These are phyloP conservation scores for Albizia julibrissin DNA, from an alignment of 306 rosid genomes.

Conservation along the genomic window DNA sequence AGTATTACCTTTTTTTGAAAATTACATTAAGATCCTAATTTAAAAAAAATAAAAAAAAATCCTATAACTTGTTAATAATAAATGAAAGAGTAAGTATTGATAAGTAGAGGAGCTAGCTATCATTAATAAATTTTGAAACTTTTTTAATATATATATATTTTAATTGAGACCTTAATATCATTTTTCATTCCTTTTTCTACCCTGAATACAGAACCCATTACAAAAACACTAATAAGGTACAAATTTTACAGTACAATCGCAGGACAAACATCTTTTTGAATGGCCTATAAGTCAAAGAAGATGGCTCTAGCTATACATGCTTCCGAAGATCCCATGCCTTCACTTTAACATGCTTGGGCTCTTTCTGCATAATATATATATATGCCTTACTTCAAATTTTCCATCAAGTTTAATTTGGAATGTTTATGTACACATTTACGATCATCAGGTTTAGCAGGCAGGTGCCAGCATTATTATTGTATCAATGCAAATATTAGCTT, in stretches of 20 bases:
- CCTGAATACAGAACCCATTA: not conserved
- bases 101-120: too few species aligned
- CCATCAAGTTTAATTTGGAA: not conserved
- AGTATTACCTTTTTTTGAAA: not conserved
- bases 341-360: not conserved
- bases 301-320: not conserved
- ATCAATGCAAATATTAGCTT: not conserved
- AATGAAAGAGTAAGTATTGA: too few species aligned
- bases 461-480: not conserved
- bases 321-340: not conserved
- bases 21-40: too few species aligned
- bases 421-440: not conserved
- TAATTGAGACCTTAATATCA: too few species aligned
- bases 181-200: not conserved
- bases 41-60: too few species aligned
- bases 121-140: too few species aligned
- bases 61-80: too few species aligned
- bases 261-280: not conserved
- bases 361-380: not conserved
- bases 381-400: not conserved
- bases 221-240: not conserved
- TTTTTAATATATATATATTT: too few species aligned
- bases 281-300: not conserved
- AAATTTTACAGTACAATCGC: not conserved
- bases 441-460: not conserved